Evolutionary conservation across 768 basidiomycete species (phyloP), one percentile per base, ranked within the genome.

Genomic region (Hygrocybe coccinea): DNA sequence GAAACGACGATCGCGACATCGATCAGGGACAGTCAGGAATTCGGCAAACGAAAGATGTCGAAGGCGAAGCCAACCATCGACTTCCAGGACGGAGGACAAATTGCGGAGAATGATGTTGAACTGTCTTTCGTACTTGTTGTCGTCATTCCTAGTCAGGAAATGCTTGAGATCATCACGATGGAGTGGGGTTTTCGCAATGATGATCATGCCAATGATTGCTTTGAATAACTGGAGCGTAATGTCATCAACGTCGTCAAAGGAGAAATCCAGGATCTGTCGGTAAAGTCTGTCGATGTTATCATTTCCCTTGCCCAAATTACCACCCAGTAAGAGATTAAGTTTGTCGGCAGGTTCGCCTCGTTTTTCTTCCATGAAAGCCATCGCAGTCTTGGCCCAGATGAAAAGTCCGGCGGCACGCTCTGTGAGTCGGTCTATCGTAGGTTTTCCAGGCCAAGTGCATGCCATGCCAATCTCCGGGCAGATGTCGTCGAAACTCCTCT

Each of bases 381-480:
- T 38, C 9, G 54, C 54, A 29, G 54, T 55, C 35, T 39, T 44
- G 1, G 21, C 17, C 52, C 52, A 54, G n/a, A 54, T 25, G 22
- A 54, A 54, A n/a, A 54, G 54, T 3, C 54, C 54, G 2, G 34
- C 45, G 15, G 54, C 14, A 21, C 33, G 47, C 22, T 36, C 14
- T 5, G 15, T 48, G 6, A 55, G 8, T 9, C 11, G 6, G 6
- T n/a, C 6, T 17, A 63, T 62, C 5, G 12, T 36, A 5, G 47
- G 5, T 1, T 55, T 39, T 14, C 62, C 64, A 1, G 64, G 64
- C 64, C 64, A 65, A 2, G 35, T 48, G n/a, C 49, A 36, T 33
- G 22, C 41, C n/a, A 54, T n/a, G 19, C 12, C 29, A n/a, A 57
- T 17, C 4, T 60, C 45, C 15, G 6, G 24, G 3, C 37, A 24